These are phyloP conservation scores for Fusarium sp. DNA, from an alignment of 2,329 filamentous ascomycete genomes.

Conservation along the genomic window DNA sequence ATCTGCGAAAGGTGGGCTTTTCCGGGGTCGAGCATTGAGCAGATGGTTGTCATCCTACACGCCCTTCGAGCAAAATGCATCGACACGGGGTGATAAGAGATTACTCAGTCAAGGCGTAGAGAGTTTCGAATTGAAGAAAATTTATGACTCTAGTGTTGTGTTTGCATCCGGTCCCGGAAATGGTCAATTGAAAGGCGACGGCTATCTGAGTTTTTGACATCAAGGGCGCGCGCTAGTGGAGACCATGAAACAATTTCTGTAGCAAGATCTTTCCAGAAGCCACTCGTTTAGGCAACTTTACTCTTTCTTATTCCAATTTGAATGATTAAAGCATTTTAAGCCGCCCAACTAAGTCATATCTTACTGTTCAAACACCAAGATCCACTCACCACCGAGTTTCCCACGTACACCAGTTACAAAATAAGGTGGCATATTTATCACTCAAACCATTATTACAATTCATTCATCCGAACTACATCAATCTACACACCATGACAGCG, in stretches of 20 bases:
- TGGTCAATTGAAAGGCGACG: not conserved
- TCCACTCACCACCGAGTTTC: not conserved
- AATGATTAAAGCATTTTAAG: not conserved
- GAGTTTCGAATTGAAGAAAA: not conserved
- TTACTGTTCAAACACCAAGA: too few species aligned
- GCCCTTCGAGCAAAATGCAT: conserved; percentile 35
- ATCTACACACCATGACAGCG: not conserved
- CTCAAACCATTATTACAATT: not conserved
- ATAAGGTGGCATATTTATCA: not conserved
- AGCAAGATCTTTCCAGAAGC: conserved; percentile 12
- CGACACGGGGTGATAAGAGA: conserved; percentile 10
- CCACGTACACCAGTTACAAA: not conserved
- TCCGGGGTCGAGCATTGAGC: conserved; percentile 34
- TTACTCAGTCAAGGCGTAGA: fast-evolving
- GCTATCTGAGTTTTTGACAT: conserved; percentile 1
- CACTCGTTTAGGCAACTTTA: not conserved
- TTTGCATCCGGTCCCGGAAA: not conserved
- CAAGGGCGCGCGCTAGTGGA: conserved; percentile 23
- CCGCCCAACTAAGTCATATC: not conserved
- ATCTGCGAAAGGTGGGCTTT: conserved; percentile 39
- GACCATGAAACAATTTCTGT: not conserved
- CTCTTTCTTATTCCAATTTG: too few species aligned
- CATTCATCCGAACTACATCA: too few species aligned
- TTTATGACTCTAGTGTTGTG: not conserved
- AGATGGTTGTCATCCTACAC: conserved; percentile 37